Base-by-base conservation (phyloP, 75 land plant genomes). In the Gnetum montanum region DNA sequence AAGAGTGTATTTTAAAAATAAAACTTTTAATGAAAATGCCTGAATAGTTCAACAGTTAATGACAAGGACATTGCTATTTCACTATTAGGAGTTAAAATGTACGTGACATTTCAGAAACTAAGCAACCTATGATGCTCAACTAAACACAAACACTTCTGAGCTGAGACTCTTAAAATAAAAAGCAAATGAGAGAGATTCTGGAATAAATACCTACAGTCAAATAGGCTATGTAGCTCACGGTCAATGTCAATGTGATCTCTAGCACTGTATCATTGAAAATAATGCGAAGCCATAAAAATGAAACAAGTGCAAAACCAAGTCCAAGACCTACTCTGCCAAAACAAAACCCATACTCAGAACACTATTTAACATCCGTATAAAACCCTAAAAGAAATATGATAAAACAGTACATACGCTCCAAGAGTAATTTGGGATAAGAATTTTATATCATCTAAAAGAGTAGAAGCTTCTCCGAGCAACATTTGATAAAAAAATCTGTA, bases 221-320 rank as follows among this genome's bases (percentile, higher is more conserved):
- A 41, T 41, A 41, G 16, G 43, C 43, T 41, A 88, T 47, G 66
- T 94, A 89, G 82, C 98, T 94, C 58, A 92, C 91, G 34, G 95
- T 85, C 46, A 89, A 72, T 22, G 98, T 94, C 54, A 94, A 49
- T 31, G 98, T 59, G 36, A 94, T 89, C 67, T 94, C 98, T 31
- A 89, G 83, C 46, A 94, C 87, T 15, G 96, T 80, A 56, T 94
- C 98, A 72, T 94, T 85, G 75, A 89, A 89, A 36, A 89, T 82
- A 36, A 75, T 65, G 23, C 85, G 83, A 27, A 85, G 66, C 98
- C 98, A 94, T 50, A 78, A 60, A 11, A 88, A 80, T 38, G 98
- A 80, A 18, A 60, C 66, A 27, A 89, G 60, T 45, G 85, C 98
- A 71, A 94, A 88, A 25, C 72, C 77, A 58, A 89, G 68, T 41